Base-by-base conservation (phyloP, 2,329 filamentous ascomycete species). In the Arthrobotrys pseudoclavata region DNA sequence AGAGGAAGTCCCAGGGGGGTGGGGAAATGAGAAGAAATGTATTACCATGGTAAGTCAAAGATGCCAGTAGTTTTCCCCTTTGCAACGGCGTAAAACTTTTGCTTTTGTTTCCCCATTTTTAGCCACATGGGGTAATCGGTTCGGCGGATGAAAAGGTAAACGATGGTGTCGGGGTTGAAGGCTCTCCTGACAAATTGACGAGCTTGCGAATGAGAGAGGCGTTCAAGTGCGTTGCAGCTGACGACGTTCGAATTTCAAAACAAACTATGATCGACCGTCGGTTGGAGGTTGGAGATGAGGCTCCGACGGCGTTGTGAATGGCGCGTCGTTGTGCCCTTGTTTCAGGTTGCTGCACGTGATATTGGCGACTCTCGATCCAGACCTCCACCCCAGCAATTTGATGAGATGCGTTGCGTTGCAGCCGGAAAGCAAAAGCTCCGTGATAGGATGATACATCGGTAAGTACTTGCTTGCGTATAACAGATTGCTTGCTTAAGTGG, bases 1-100 rank as follows among this genome's bases (percentile, higher is more conserved):
- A 52, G 45, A 24, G 1, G 5, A 42, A 22, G 18, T 18, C 10
- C 63, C 6, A 40, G 18, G 9, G 1, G 12, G 10, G 13, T 24
- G 9, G 12, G 13, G 3, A 55, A 9, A n/a, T n/a, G 12, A 10
- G 50, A 12, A 6, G 7, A 26, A 3, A 7, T 31, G 18, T 40
- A 13, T 24, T 67, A 76, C 72, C 72, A 76, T 37, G 64, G 42
- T 24, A 64, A 64, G 13, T 76, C 57, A 26, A 76, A 76, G 7
- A 76, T 57, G 0, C 71, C 71, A 13, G 50, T 62, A 26, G 20
- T 67, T 37, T 60, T 53, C 3, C 72, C 72, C 48, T 62, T 70
- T 4, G 57, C 72, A 9, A 76, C 45, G 0, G 72, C 72, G 34
- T 76, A 76, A 31, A 70, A 76, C 20, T 29, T 50, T 50, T 50